Conservation (phyloP, 495 filamentous ascomycete species). For the Hyphodiscus hymeniophilus region DNA sequence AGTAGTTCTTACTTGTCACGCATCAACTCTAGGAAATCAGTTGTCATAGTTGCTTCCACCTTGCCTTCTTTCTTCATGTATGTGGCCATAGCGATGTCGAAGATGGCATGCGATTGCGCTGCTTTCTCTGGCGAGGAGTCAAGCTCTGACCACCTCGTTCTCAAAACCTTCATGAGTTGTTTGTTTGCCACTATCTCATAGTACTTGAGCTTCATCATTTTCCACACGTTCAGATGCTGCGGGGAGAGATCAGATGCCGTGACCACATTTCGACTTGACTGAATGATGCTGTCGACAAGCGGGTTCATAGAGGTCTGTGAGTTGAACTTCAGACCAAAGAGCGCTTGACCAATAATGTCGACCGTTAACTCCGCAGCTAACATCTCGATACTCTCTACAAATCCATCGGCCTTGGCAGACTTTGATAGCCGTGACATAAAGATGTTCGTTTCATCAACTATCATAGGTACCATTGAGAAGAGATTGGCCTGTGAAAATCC, state of each 20-base stretch:
- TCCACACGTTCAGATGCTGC: not conserved
- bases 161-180: conserved; percentile 16
- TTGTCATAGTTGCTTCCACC: not conserved
- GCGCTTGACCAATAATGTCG: conserved; percentile 35
- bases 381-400: conserved; percentile 28
- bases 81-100: too few relatives aligned
- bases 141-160: not conserved
- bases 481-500: conserved; percentile 36
- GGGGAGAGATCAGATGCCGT: not conserved
- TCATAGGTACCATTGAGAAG: conserved; percentile 30
- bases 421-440: conserved; percentile 26
- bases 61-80: too few relatives aligned
- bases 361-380: conserved; percentile 29
- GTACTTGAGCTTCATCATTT: conserved; percentile 10
- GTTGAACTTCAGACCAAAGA: conserved; percentile 16
- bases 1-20: too few relatives aligned
- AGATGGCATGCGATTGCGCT: too few relatives aligned
- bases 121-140: too few relatives aligned
- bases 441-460: conserved; percentile 31
- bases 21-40: not conserved
- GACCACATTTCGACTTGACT: not conserved
- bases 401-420: conserved; percentile 19
- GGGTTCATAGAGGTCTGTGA: not conserved
- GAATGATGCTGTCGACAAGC: not conserved
- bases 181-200: conserved; percentile 18